Conservation (phyloP, 345 rosid genomes). For the Angophora floribunda region DNA sequence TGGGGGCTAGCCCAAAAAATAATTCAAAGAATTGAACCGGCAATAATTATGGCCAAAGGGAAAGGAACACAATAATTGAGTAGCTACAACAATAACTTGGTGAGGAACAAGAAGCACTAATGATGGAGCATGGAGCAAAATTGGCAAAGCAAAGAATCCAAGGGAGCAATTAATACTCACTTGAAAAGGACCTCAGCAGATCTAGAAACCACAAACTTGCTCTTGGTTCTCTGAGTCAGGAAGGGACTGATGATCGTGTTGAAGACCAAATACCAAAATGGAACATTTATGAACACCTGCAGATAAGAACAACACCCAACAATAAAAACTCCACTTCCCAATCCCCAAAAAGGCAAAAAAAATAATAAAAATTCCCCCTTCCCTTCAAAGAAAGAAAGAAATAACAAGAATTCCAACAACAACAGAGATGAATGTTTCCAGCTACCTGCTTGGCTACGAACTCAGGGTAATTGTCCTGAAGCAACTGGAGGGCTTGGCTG, state of each 20-base stretch:
- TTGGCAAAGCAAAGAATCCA: neutral
- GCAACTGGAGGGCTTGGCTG: slow-evolving; percentile 25
- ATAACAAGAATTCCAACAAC: neutral
- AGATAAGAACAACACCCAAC: neutral
- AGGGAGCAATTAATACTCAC: slow-evolving; percentile 13
- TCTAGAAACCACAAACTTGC: slow-evolving; percentile 45
- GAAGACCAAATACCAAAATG: slow-evolving; percentile 50
- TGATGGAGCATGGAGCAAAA: neutral
- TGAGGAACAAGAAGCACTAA: neutral
- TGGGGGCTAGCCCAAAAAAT: neutral
- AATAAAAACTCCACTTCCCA: neutral
- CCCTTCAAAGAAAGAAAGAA: neutral
- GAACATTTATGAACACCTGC: slow-evolving; percentile 50
- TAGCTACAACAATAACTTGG: neutral
- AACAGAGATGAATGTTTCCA: neutral
- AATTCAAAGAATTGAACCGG: neutral
- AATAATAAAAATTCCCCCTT: neutral
- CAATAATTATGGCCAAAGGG: neutral
- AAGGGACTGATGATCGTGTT: slow-evolving; percentile 36
- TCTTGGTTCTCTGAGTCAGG: slow-evolving; percentile 45
- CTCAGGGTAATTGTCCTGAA: slow-evolving; percentile 53
- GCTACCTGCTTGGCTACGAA: slow-evolving; percentile 37
- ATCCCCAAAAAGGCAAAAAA: neutral
- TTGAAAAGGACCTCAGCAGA: slow-evolving; percentile 40
- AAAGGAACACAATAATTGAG: neutral